phyloP scores from a whole-genome alignment of 2,329 filamentous ascomycete genomes.

The Hypoxylon sp. region DNA sequence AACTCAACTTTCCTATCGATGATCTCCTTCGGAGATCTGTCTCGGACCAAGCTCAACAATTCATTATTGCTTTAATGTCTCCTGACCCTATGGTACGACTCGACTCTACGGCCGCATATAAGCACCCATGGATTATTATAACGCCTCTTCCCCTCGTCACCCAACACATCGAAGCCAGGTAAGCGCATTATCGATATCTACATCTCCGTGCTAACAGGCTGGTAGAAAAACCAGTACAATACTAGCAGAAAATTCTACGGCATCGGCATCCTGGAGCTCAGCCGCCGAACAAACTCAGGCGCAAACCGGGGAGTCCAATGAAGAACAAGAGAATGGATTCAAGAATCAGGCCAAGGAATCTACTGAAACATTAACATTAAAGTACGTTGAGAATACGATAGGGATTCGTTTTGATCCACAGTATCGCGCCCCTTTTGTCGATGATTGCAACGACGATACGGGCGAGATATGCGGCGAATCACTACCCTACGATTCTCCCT shows the following conservation, averaged over 20 bases:
- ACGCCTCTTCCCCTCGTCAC: not conserved
- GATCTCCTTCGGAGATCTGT: not conserved
- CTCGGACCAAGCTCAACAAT: conserved; percentile 1
- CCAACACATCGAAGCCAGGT: not conserved
- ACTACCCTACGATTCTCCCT: too few species aligned
- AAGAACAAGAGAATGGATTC: too few species aligned
- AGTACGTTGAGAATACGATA: too few species aligned
- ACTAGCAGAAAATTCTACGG: not conserved
- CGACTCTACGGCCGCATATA: not conserved
- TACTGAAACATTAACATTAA: too few species aligned
- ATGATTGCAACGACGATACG: too few species aligned
- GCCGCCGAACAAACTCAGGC: too few species aligned
- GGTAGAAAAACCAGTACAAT: not conserved
- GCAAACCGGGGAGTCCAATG: too few species aligned
- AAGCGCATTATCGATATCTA: not conserved
- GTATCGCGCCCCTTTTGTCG: too few species aligned
- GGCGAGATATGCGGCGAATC: too few species aligned
- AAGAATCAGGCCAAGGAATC: too few species aligned
- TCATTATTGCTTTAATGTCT: conserved; percentile 3
- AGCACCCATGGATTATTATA: conserved; percentile 2
- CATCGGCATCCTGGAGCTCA: not conserved
- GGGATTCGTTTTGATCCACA: too few species aligned
- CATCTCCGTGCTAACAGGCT: not conserved
- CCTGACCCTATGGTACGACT: not conserved
- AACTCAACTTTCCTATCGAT: not conserved